These are phyloP conservation scores for Penicillium sp. DNA, from an alignment of 2,329 filamentous ascomycete genomes.

Conservation along the genomic window DNA sequence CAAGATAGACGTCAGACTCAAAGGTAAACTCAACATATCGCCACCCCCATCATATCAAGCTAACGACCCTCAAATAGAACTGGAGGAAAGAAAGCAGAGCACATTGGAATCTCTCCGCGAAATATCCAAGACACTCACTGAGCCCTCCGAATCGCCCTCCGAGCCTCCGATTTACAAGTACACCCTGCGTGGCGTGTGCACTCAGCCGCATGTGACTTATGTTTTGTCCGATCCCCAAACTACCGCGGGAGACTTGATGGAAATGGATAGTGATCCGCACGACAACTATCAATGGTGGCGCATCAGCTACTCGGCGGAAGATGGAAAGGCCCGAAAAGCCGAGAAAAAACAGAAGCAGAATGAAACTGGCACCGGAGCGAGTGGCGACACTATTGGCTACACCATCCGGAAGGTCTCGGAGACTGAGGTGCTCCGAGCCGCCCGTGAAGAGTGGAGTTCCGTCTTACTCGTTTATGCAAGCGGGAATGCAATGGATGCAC, in stretches of 20 bases:
- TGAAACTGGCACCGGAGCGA: constrained; percentile 19
- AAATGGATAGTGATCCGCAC: constrained; percentile 28
- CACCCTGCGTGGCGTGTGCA: constrained; percentile 60
- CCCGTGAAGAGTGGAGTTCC: constrained; percentile 52
- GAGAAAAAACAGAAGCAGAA: constrained; percentile 23
- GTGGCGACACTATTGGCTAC: constrained; percentile 42
- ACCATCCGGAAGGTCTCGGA: constrained; percentile 48
- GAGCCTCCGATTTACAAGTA: constrained; percentile 52
- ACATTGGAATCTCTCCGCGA: constrained; percentile 43
- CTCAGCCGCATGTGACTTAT: constrained; percentile 59
- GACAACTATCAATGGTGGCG: constrained; percentile 58
- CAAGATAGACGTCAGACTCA: constrained; percentile 44
- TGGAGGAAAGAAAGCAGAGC: constrained; percentile 46
- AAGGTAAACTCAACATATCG: constrained; percentile 29
- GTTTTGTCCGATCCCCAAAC: constrained; percentile 46
- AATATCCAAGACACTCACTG: constrained; percentile 50
- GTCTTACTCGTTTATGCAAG: constrained; percentile 63
- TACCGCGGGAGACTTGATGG: constrained; percentile 27
- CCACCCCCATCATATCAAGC: neutral
- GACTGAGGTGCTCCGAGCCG: constrained; percentile 57
- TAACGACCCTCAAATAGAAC: constrained; percentile 32
- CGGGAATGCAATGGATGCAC: constrained; percentile 45
- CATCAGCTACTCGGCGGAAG: constrained; percentile 51
- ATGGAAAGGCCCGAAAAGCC: constrained; percentile 39
- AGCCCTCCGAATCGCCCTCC: constrained; percentile 42